phyloP scores from a whole-genome alignment of 208 protist genomes.

The Porcisia deanei region DNA sequence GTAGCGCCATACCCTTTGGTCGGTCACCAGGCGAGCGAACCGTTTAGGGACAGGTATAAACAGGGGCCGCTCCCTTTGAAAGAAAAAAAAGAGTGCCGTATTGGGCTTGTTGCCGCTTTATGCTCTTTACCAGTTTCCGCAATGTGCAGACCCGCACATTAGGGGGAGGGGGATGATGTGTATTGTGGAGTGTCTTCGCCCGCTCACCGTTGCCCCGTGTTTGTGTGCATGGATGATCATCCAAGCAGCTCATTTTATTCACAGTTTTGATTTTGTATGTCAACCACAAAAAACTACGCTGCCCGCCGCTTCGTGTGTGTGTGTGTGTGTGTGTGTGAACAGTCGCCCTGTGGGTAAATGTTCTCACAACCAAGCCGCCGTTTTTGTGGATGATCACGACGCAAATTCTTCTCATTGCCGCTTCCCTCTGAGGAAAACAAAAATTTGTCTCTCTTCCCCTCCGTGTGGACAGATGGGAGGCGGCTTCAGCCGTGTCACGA shows the following conservation, averaged over 20 bases:
- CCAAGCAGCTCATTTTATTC: conserved; percentile 3
- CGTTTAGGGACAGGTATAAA: conserved; percentile 29
- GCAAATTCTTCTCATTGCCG: neutral
- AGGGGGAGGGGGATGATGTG: too few relatives aligned
- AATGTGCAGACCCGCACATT: neutral
- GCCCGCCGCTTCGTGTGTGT: neutral
- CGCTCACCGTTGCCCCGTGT: neutral
- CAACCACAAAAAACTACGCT: neutral
- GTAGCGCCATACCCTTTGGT: conserved; percentile 81
- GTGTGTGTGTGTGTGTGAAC: neutral
- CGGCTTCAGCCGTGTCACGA: neutral
- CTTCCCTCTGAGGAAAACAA: neutral
- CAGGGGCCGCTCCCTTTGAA: neutral
- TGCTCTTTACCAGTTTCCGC: neutral
- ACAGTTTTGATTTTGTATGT: conserved; percentile 19
- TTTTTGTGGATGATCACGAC: neutral
- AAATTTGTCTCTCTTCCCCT: too few relatives aligned
- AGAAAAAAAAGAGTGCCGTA: neutral
- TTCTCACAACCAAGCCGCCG: neutral
- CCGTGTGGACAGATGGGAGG: too few relatives aligned
- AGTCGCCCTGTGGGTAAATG: neutral
- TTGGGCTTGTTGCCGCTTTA: neutral
- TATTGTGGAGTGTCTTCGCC: neutral
- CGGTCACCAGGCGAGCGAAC: conserved; percentile 64
- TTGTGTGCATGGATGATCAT: neutral